phyloP scores from a whole-genome alignment of 352 stramenopile species.

The Globisporangium carolinianum region DNA sequence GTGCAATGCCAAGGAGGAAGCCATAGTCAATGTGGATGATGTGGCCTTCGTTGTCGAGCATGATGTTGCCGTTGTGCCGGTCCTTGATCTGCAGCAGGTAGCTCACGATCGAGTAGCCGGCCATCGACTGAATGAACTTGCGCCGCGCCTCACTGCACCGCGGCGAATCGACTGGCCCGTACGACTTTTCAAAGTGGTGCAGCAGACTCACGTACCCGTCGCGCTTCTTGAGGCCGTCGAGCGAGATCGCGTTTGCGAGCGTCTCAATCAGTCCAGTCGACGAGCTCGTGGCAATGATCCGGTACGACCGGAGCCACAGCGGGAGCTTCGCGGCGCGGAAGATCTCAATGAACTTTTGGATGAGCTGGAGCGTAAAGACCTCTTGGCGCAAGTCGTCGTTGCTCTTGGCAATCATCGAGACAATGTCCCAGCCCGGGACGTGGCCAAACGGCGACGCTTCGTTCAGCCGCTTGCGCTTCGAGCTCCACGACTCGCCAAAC shows the following conservation, averaged over 20 bases:
- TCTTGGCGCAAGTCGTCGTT: constrained; percentile 99
- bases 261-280: constrained; percentile 97
- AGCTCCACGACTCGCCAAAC: constrained; percentile 95
- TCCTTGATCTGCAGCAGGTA: constrained; percentile 99
- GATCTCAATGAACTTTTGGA: constrained; percentile 96
- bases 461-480: constrained; percentile 89
- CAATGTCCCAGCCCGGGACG: constrained; percentile 90
- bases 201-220: constrained; percentile 90
- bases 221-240: constrained; percentile 97
- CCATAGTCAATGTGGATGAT: constrained; percentile 99
- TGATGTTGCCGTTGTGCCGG: constrained; percentile 99
- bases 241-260: constrained; percentile 95
- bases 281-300: constrained; percentile 95
- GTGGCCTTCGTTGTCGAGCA: constrained; percentile 97
- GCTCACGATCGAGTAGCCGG: constrained; percentile 96
- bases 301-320: constrained; percentile 95
- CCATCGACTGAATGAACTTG: constrained; percentile 97
- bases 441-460: constrained; percentile 84
- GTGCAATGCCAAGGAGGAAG: constrained; percentile 98
- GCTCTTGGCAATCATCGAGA: constrained; percentile 97
- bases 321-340: constrained; percentile 92
- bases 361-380: constrained; percentile 98
- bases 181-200: constrained; percentile 95
- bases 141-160: constrained; percentile 89
- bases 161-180: constrained; percentile 79